phyloP scores from a whole-genome alignment of 2,329 filamentous ascomycete species.

The Cercospora canescens region DNA sequence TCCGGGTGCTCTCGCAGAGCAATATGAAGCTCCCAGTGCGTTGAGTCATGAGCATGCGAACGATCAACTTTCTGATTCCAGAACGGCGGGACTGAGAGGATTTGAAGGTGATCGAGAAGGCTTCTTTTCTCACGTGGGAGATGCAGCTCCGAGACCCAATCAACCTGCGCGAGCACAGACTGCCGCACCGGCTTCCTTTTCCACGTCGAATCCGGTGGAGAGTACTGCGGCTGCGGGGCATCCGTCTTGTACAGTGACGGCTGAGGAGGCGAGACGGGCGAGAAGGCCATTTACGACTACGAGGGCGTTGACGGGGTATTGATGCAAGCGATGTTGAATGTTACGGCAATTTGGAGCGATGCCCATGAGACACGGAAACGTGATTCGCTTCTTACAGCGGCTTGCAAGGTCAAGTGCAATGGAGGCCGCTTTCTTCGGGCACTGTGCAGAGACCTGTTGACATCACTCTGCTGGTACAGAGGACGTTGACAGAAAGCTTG shows the following conservation, averaged over 20 bases:
- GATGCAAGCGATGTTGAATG: background rate
- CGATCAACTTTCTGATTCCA: background rate
- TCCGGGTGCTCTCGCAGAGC: background rate
- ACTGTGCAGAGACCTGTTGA: too few relatives aligned
- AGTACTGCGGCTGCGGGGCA: background rate
- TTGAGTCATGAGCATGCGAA: background rate
- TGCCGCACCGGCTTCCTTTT: background rate
- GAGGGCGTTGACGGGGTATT: slow-evolving; percentile 8
- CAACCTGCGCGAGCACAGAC: background rate
- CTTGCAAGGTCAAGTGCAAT: too few relatives aligned
- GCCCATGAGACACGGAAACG: too few relatives aligned
- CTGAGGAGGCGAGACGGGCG: slow-evolving; percentile 6
- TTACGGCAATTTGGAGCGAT: background rate
- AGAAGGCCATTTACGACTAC: slow-evolving; percentile 8
- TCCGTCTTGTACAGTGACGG: background rate
- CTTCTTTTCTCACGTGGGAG: background rate
- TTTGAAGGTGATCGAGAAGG: slow-evolving; percentile 6
- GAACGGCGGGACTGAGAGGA: background rate
- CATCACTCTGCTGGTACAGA: too few relatives aligned
- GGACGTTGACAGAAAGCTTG: too few relatives aligned
- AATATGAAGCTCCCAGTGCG: slow-evolving; percentile 5
- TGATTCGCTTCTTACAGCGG: too few relatives aligned
- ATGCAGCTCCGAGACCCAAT: background rate
- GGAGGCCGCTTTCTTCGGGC: too few relatives aligned
- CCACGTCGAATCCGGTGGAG: background rate